These are phyloP conservation scores for Argentina anserina DNA, from an alignment of 306 rosid species.

Conservation along the genomic window DNA sequence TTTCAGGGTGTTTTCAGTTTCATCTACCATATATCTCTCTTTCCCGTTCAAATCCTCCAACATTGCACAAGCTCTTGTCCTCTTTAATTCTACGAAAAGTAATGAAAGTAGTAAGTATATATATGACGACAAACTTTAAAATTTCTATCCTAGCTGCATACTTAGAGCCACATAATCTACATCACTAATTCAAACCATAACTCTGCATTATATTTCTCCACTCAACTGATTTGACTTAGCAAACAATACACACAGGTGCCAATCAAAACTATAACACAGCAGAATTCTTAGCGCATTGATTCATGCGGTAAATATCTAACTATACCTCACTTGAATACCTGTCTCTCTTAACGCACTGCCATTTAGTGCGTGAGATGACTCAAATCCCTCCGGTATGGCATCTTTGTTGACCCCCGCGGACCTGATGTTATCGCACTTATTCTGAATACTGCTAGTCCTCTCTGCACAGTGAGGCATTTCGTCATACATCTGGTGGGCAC, in stretches of 20 bases:
- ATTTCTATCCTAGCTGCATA: neutral
- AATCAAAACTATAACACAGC: neutral
- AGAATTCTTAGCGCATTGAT: neutral
- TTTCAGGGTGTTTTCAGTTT: constrained; percentile 24
- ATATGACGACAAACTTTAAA: neutral
- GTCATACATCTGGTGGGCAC: constrained; percentile 12
- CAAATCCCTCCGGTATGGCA: constrained; percentile 26
- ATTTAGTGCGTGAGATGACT: constrained; percentile 33
- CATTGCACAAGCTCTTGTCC: neutral
- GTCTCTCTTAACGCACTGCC: constrained; percentile 32
- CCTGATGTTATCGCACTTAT: constrained; percentile 18
- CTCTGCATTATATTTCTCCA: too few species aligned
- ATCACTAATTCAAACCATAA: neutral
- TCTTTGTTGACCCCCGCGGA: constrained; percentile 31
- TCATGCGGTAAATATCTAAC: neutral
- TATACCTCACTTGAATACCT: constrained; percentile 33
- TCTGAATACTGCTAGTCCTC: constrained; percentile 18
- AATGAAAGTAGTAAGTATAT: neutral
- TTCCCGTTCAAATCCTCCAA: constrained; percentile 29
- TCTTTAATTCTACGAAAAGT: constrained; percentile 16
- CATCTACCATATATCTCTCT: constrained; percentile 26
- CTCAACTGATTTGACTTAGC: neutral
- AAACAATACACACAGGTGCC: neutral
- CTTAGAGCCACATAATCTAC: neutral
- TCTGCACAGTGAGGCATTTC: constrained; percentile 34